A percentile compares a stretch with the other conserved stretches of the same genome.
phyloP scores from a whole-genome alignment of 441 rosid species.

The Aleurites moluccanus region DNA sequence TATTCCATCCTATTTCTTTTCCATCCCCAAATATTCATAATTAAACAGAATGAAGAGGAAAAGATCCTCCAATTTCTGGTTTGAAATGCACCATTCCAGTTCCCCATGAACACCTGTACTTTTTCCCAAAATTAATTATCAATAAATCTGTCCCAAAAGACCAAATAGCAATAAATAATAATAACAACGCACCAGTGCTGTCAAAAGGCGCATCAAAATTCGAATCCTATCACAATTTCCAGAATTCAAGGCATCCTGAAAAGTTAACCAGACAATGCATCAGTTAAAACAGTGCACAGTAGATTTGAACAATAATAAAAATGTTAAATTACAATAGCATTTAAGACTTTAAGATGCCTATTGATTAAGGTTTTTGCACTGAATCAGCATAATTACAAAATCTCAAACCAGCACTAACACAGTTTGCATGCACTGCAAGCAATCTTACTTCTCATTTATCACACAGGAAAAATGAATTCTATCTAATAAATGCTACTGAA shows the following conservation, averaged over 20 bases:
- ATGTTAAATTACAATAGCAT: neutral
- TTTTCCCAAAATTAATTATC: neutral
- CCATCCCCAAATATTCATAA: neutral
- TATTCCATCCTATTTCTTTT: neutral
- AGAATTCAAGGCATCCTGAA: slow-evolving; percentile 75
- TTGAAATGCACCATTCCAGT: slow-evolving; percentile 3
- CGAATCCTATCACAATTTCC: slow-evolving; percentile 79
- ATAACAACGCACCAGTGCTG: slow-evolving; percentile 63
- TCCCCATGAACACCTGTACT: neutral
- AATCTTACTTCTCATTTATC: neutral
- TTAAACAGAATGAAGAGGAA: neutral
- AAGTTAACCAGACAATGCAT: slow-evolving; percentile 10
- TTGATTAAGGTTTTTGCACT: neutral
- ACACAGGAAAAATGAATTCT: neutral
- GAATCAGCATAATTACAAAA: neutral
- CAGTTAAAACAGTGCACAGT: slow-evolving; percentile 10
- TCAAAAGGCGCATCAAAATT: slow-evolving; percentile 79
- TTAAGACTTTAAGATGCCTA: neutral
- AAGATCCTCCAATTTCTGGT: neutral
- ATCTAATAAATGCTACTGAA: neutral
- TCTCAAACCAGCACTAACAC: neutral
- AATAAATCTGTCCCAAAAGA: slow-evolving; percentile 7
- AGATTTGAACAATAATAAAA: slow-evolving; percentile 10
- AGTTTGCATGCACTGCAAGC: too few species aligned
- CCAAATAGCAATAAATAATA: slow-evolving; percentile 22